Conservation (phyloP, 2,329 filamentous ascomycete genomes). For the Pseudodiploospora longispora region DNA sequence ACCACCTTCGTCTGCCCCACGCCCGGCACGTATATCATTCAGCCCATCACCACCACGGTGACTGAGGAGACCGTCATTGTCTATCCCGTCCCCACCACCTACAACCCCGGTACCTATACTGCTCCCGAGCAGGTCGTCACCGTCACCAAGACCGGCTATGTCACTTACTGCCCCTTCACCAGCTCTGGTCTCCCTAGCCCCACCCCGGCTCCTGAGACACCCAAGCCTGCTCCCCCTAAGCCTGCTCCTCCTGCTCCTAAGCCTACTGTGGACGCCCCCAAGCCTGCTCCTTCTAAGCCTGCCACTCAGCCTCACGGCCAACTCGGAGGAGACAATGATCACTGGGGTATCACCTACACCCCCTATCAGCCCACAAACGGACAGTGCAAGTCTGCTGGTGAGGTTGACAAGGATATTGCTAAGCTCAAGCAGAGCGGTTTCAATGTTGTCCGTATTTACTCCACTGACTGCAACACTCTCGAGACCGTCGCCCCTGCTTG, state of each 20-base stretch:
- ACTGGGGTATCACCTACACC: constrained; percentile 75
- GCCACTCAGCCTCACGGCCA: constrained; percentile 18
- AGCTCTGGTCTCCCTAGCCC: constrained; percentile 30
- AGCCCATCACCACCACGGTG: constrained; percentile 55
- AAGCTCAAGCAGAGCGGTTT: constrained; percentile 60
- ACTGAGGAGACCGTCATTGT: constrained; percentile 47
- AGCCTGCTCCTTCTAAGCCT: constrained; percentile 14
- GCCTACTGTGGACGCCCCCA: constrained; percentile 2
- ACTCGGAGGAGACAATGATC: constrained; percentile 38
- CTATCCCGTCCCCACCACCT: constrained; percentile 58
- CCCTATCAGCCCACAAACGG: constrained; percentile 54
- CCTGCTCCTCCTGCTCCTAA: constrained; percentile 6
- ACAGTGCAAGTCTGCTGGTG: constrained; percentile 54
- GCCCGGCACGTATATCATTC: constrained; percentile 69
- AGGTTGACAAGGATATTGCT: constrained; percentile 53
- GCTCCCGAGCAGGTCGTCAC: constrained; percentile 59
- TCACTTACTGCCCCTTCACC: constrained; percentile 64
- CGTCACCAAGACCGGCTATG: constrained; percentile 58
- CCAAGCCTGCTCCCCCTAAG: constrained; percentile 13
- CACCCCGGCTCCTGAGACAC: constrained; percentile 19
- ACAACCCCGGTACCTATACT: constrained; percentile 65
- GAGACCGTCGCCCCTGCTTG: constrained; percentile 65
- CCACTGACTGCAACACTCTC: constrained; percentile 81
- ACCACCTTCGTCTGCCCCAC: constrained; percentile 68
- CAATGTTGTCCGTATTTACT: constrained; percentile 72